A percentile compares a stretch with the other conserved stretches of the same genome.
phyloP scores from a whole-genome alignment of 768 basidiomycete genomes.

The Multifurca ochricompacta region DNA sequence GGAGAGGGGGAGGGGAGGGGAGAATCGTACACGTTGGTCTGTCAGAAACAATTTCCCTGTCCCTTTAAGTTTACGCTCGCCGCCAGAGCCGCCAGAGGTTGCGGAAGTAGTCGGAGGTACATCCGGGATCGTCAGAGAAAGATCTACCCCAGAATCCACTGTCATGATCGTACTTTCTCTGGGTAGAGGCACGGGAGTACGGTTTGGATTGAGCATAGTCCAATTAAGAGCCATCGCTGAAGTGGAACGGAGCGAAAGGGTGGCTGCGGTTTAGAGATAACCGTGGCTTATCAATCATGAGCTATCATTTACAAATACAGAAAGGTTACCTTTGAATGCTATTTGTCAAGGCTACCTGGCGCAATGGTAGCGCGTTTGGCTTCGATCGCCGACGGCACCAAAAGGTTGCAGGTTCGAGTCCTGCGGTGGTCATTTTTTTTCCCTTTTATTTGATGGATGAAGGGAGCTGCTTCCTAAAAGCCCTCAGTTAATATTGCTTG shows the following conservation, averaged over 20 bases:
- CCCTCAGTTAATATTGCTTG: too few relatives aligned
- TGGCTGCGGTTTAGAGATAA: not conserved
- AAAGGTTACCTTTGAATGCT: not conserved
- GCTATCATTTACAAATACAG: not conserved
- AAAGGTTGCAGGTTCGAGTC: slow-evolving; percentile 97
- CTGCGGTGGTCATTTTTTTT: slow-evolving; percentile 52
- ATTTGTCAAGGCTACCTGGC: slow-evolving; percentile 45
- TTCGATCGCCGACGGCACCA: slow-evolving; percentile 76
- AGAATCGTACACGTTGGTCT: slow-evolving; percentile 55
- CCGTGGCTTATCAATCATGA: not conserved
- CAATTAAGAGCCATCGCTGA: slow-evolving; percentile 60
- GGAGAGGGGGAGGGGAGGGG: too few relatives aligned
- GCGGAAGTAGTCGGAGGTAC: slow-evolving; percentile 36
- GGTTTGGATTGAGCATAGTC: slow-evolving; percentile 54
- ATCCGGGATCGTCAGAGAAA: slow-evolving; percentile 51
- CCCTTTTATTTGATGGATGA: not conserved
- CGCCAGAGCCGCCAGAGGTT: slow-evolving; percentile 45
- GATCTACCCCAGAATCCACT: slow-evolving; percentile 50
- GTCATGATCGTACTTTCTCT: slow-evolving; percentile 52
- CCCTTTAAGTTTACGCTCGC: slow-evolving; percentile 49
- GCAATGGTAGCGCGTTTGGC: slow-evolving; percentile 96
- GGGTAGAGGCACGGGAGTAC: slow-evolving; percentile 55
- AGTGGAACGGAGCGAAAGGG: not conserved
- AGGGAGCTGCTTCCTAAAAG: too few relatives aligned
- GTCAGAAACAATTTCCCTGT: slow-evolving; percentile 56